Evolutionary conservation across 345 rosid genomes (phyloP), one percentile per base, ranked within the genome.

Genomic region (Lepidium didymum): DNA sequence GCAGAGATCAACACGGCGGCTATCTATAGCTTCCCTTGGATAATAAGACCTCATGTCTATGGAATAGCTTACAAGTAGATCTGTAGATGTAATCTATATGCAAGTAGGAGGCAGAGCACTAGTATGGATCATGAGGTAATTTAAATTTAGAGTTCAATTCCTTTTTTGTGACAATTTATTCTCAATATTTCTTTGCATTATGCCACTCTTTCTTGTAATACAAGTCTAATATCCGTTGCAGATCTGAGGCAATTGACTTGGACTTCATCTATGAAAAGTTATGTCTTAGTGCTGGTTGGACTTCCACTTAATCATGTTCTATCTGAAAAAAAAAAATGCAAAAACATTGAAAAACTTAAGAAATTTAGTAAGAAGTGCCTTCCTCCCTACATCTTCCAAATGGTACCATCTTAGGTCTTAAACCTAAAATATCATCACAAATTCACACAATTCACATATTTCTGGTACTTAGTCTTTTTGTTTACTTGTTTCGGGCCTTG

Each of bases 1-100:
- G 35, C 82, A 5, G 82, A 86, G 40, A 77, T 89, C 40, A 80
- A 54, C 71, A 74, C 51, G 8, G 70, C 64, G 27, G 80, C 53
- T 34, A 50, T 91, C 57, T 59, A 82, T 34, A 78, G 64, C 44
- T 77, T 84, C 64, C 25, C 83, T 10, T 64, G 87, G 44, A 21
- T 78, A 23, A 85, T 61, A 7, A 61, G 70, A 62, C 91, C 94
- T 47, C 96, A 84, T 61, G 78, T 89, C 6, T 89, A 82, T 57
- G 94, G 92, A 62, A 73, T 82, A 10, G 97, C 94, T 12, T 62
- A 45, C 50, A 87, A 81, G 68, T 85, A 81, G 42, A 64, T 19
- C n/a, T n/a, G n/a, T n/a, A n/a, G n/a, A n/a, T n/a, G 11, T 37
- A 12, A n/a, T 1, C 4, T 25, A 25, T 25, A 25, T 56, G 46